Conservation (phyloP, 208 protist species). For the Strigomonas oncopelti region DNA sequence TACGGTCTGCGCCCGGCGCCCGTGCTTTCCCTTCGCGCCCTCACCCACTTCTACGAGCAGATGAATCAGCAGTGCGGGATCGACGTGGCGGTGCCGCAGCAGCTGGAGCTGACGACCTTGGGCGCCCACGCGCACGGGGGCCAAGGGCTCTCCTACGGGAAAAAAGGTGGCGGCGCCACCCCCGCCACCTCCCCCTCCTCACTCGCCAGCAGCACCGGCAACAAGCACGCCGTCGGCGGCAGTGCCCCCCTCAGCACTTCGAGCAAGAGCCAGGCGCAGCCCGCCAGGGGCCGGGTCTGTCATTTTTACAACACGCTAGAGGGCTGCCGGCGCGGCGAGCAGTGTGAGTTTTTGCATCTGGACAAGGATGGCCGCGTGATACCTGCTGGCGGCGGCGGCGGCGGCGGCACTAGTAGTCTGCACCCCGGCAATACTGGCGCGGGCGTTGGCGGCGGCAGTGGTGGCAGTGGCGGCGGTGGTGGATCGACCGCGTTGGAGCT, state of each 20-base stretch:
- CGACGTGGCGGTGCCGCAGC: constrained; percentile 17
- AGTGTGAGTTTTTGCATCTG: constrained; percentile 68
- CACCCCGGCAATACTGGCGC: too few species aligned
- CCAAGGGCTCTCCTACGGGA: neutral
- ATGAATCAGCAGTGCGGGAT: constrained; percentile 64
- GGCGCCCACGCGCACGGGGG: neutral
- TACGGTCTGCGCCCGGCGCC: constrained; percentile 52
- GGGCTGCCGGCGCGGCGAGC: constrained; percentile 54
- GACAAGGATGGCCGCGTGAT: constrained; percentile 34
- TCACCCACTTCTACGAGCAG: constrained; percentile 74
- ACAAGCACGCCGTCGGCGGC: too few species aligned
- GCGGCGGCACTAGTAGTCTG: neutral
- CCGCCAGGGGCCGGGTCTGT: constrained; percentile 27
- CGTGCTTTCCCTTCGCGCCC: constrained; percentile 62
- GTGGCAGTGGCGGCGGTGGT: neutral
- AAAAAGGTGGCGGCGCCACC: neutral
- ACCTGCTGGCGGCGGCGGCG: neutral
- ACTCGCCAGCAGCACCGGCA: too few species aligned
- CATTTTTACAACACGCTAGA: constrained; percentile 64
- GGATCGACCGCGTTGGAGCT: neutral
- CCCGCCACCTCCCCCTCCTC: too few species aligned
- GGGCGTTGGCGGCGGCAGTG: too few species aligned
- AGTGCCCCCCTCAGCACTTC: too few species aligned
- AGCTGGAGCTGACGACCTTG: neutral
- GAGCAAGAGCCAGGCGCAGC: neutral